Percentiles rank a stretch among this genome's conserved stretches.
Conservation (phyloP, 768 basidiomycete species). For the Trametes elegans region DNA sequence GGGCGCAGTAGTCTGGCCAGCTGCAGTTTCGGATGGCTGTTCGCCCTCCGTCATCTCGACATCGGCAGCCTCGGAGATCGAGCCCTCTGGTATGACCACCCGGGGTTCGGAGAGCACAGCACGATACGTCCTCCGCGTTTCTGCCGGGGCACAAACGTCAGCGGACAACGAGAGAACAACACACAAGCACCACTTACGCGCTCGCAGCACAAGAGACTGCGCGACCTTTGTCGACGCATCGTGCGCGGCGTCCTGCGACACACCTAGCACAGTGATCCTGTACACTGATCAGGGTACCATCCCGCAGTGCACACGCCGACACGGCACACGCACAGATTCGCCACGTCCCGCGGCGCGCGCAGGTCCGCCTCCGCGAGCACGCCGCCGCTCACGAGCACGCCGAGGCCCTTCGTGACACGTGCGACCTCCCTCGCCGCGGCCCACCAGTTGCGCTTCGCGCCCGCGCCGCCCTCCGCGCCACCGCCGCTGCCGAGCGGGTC, state of each 20-base stretch:
- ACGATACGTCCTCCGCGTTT: slow-evolving; percentile 79
- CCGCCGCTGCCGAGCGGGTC: slow-evolving; percentile 45
- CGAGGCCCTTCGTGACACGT: slow-evolving; percentile 79
- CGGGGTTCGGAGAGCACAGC: slow-evolving; percentile 76
- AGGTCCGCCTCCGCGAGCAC: slow-evolving; percentile 59
- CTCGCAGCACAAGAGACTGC: slow-evolving; percentile 67
- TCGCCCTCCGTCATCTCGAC: neutral
- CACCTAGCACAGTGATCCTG: slow-evolving; percentile 65
- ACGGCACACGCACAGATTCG: slow-evolving; percentile 59
- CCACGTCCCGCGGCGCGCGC: slow-evolving; percentile 69
- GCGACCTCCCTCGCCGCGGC: slow-evolving; percentile 71
- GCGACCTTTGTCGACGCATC: slow-evolving; percentile 57
- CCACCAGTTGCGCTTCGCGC: slow-evolving; percentile 83
- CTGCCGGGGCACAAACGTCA: slow-evolving; percentile 34
- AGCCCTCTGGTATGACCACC: slow-evolving; percentile 49
- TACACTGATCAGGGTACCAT: neutral
- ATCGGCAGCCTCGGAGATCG: neutral
- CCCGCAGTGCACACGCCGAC: neutral
- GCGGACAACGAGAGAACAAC: neutral
- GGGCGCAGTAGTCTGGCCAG: neutral
- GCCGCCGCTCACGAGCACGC: slow-evolving; percentile 69
- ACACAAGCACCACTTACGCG: slow-evolving; percentile 60
- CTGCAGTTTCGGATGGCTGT: neutral
- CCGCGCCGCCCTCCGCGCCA: slow-evolving; percentile 50
- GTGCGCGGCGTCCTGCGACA: slow-evolving; percentile 68